Evolutionary conservation across 768 basidiomycete genomes (phyloP), one percentile per base, ranked within the genome.

Genomic region (Serendipita vermifera): DNA sequence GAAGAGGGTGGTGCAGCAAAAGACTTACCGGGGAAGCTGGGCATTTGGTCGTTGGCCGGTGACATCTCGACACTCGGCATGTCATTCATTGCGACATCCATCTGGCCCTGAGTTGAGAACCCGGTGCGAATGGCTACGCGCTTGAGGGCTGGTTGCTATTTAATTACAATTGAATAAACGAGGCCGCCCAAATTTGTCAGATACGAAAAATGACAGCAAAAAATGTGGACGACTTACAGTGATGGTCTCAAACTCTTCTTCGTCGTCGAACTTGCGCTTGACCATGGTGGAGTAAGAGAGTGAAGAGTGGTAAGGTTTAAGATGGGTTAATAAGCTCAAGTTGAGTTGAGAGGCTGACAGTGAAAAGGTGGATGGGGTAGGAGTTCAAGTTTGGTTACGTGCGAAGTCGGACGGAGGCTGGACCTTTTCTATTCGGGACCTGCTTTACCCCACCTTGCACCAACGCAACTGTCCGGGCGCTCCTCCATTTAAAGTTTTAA

Each of bases 231-330:
- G 55, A 22, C 68, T 72, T 59, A 72, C 71, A 62, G n/a, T 22
- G 54, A 38, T 20, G 5, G 33, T 36, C 55, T 58, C 55, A 24
- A 57, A 55, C 26, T 80, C 80, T 58, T 78, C 76, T 58, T 83
- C 83, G 17, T 72, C 62, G 53, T 81, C 78, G 54, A 84, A 73
- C 72, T 90, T 90, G 66, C 87, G 77, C 68, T 89, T 90, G 65
- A 85, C 73, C 85, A 87, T 88, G 54, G 61, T 59, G 61, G 54
- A 60, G 3, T 32, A 57, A 26, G 20, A 43, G 39, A 39, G 43
- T 26, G 59, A 38, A 27, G 51, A 38, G 33, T 24, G 6, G 32
- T 27, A 55, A 38, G 29, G 38, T 40, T 22, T 29, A 31, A 24
- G 55, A 27, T 33, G 31, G 7, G 27, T 36, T 32, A 24, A 7